Evolutionary conservation across 1,284 basidiomycete species (phyloP).

Genomic region (Schizopora paradoxa): DNA sequence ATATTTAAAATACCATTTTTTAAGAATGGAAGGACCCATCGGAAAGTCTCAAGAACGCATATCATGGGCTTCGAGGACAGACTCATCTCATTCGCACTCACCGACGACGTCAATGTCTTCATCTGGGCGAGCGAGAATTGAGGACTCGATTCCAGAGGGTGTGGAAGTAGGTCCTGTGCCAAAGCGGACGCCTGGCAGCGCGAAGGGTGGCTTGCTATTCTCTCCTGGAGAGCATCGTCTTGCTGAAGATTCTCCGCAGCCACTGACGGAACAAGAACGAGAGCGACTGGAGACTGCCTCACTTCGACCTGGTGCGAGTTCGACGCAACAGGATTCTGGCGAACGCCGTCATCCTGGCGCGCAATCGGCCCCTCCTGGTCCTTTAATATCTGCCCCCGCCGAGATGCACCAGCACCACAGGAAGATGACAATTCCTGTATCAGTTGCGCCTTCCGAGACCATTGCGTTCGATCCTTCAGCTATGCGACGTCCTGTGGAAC

Average conservation of each 20-base stretch:
- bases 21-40: constrained; percentile 63
- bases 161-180: background rate
- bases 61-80: constrained; percentile 51
- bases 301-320: no score
- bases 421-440: constrained; percentile 25
- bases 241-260: constrained; percentile 40
- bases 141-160: constrained; percentile 23
- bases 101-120: constrained; percentile 26
- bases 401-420: constrained; percentile 39
- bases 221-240: constrained; percentile 36
- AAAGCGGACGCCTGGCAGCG: background rate
- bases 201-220: constrained; percentile 25
- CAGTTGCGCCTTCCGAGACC: constrained; percentile 2
- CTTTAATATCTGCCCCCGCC: constrained; percentile 47
- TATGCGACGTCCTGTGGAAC: background rate
- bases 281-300: constrained; percentile 9
- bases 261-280: constrained; percentile 22
- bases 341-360: background rate
- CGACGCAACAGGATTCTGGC: no score
- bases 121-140: constrained; percentile 21
- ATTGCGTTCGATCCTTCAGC: background rate
- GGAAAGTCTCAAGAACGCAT: constrained; percentile 45
- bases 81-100: constrained; percentile 30
- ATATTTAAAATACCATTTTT: constrained; percentile 8
- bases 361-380: background rate